Conservation (phyloP, 2,329 filamentous ascomycete genomes). For the Plenodomus biglobosus region DNA sequence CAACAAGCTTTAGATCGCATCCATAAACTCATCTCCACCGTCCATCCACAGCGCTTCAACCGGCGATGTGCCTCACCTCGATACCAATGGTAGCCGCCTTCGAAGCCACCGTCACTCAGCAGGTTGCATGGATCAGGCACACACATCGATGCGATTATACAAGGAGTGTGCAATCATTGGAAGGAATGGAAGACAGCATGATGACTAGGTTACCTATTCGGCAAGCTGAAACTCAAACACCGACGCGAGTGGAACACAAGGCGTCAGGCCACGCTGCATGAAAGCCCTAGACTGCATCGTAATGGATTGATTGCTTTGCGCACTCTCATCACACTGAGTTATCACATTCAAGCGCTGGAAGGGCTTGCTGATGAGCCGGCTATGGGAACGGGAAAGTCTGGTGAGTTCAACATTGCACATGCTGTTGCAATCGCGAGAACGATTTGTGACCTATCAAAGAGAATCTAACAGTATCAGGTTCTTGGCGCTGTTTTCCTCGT, state of each 20-base stretch:
- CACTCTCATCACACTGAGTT: conserved; percentile 14
- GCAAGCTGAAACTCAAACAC: conserved; percentile 25
- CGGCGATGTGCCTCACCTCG: not conserved
- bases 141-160: not conserved
- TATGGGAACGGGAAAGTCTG: too few relatives aligned
- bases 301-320: conserved; percentile 3
- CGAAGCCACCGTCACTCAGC: conserved; percentile 10
- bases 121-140: conserved; percentile 4
- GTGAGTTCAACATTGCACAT: too few relatives aligned
- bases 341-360: conserved; percentile 25
- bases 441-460: conserved; percentile 19
- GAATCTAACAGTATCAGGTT: not conserved
- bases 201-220: conserved; percentile 15
- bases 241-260: conserved; percentile 23
- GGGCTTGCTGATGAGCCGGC: conserved; percentile 15
- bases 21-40: conserved; percentile 11
- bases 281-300: conserved; percentile 5
- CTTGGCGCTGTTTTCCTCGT: conserved; percentile 23
- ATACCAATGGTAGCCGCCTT: conserved; percentile 18
- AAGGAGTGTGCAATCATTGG: conserved; percentile 18
- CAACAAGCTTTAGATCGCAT: too few relatives aligned
- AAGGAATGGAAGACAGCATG: conserved; percentile 13
- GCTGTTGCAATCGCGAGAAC: conserved; percentile 4
- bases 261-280: conserved; percentile 18
- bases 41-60: conserved; percentile 12